Evolutionary conservation across 345 rosid genomes (phyloP).

Genomic region (Xanthoceras sorbifolium): DNA sequence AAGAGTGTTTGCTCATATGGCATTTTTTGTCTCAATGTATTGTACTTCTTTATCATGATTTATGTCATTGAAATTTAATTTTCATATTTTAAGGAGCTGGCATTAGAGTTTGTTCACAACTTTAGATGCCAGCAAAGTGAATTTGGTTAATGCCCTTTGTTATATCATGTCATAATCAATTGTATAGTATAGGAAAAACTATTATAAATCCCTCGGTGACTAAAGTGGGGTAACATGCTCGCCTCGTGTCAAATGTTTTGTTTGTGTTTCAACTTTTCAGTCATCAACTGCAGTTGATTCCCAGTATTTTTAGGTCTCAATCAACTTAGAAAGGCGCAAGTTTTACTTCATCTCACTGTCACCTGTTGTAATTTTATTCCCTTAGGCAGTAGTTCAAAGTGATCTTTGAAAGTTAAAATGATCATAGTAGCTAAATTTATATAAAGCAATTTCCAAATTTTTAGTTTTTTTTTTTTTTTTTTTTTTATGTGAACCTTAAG

Average conservation of each 20-base stretch:
- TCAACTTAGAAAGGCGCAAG: not conserved
- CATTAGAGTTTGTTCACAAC: not conserved
- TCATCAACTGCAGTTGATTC: not conserved
- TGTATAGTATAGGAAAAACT: not conserved
- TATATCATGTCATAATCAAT: not conserved
- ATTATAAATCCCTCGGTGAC: not conserved
- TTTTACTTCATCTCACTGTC: not conserved
- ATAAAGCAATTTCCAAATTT: not conserved
- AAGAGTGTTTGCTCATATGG: constrained; percentile 24
- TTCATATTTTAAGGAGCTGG: not conserved
- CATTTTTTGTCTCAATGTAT: not conserved
- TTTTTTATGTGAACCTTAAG: not conserved
- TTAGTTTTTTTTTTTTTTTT: not conserved
- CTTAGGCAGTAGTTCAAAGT: not conserved
- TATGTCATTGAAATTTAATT: not conserved
- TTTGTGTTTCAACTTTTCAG: not conserved
- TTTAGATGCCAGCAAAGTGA: constrained; percentile 9
- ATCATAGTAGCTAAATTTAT: not conserved
- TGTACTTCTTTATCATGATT: not conserved
- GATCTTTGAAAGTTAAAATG: not conserved
- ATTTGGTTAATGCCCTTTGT: not conserved
- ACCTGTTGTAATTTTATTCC: not conserved
- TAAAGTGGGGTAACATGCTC: not conserved
- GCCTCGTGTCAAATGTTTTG: not conserved
- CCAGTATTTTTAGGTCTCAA: not conserved